Conservation (phyloP, 23 red algal genomes). For the Agarophyton chilense region DNA sequence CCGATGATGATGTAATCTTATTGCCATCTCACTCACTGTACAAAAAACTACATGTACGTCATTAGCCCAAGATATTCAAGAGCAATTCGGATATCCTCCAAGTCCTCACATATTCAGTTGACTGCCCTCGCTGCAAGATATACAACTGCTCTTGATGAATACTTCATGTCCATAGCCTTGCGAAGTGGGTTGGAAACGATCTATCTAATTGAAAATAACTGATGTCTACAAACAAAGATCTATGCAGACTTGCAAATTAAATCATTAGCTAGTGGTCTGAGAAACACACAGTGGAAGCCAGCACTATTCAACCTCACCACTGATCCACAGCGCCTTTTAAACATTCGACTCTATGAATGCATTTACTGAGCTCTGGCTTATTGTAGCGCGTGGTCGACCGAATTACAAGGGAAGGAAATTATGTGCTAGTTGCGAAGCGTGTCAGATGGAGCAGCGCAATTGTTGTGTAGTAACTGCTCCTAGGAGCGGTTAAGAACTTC, state of each 20-base stretch:
- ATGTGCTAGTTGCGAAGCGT: too few relatives aligned
- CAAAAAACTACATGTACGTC: slow-evolving; percentile 15
- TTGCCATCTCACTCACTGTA: slow-evolving; percentile 29
- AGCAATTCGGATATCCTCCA: neutral
- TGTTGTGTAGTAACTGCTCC: too few relatives aligned
- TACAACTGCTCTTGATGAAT: slow-evolving; percentile 23
- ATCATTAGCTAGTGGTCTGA: neutral
- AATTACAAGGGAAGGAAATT: too few relatives aligned
- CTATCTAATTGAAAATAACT: neutral
- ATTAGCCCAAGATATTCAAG: slow-evolving; percentile 31
- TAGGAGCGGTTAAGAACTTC: too few relatives aligned
- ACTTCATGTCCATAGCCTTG: slow-evolving; percentile 2
- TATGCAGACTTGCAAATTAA: neutral
- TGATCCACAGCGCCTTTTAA: neutral
- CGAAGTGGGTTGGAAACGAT: neutral
- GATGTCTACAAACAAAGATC: neutral
- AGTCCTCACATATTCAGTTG: neutral
- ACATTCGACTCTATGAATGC: too few relatives aligned
- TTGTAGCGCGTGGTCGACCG: too few relatives aligned
- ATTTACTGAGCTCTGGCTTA: too few relatives aligned
- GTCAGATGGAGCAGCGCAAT: too few relatives aligned
- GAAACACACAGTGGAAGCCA: neutral
- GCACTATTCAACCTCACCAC: neutral
- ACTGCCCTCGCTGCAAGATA: slow-evolving; percentile 58
- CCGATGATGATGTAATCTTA: slow-evolving; percentile 57